A percentile compares a stretch with the other conserved stretches of the same genome.
Conservation (phyloP, 805 yeast species). For the Teunomyces pallodes region DNA sequence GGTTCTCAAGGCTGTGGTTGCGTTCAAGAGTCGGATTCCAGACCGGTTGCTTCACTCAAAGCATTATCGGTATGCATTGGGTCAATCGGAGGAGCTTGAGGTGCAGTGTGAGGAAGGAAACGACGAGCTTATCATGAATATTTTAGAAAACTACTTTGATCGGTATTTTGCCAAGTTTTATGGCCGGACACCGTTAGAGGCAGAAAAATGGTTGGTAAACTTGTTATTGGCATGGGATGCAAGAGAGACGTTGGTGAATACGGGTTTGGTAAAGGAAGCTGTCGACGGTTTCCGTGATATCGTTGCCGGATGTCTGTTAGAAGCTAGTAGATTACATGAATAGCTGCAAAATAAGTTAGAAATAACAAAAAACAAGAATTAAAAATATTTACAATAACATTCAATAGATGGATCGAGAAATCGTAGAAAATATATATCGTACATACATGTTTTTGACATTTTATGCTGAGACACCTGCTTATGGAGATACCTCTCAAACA, state of each 20-base stretch:
- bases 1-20: conserved; percentile 11
- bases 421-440: too few species aligned
- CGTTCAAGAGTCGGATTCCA: conserved; percentile 10
- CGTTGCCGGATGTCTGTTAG: conserved; percentile 7
- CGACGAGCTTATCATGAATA: conserved; percentile 7
- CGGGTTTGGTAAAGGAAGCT: conserved; percentile 8
- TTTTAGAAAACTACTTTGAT: conserved; percentile 10
- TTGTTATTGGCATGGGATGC: conserved; percentile 8
- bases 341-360: neutral
- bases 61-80: conserved; percentile 7
- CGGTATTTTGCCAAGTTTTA: conserved; percentile 14
- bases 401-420: too few species aligned
- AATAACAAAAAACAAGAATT: too few species aligned
- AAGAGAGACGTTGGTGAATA: conserved; percentile 5
- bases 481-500: too few species aligned
- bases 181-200: conserved; percentile 8
- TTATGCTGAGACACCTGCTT: too few species aligned
- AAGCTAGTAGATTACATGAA: neutral
- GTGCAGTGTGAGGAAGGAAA: conserved; percentile 3
- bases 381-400: too few species aligned
- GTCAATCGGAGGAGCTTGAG: conserved; percentile 1
- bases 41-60: conserved; percentile 6
- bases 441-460: too few species aligned
- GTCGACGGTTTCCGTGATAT: conserved; percentile 5
- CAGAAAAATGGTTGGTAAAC: conserved; percentile 12